These are phyloP conservation scores for Orbilia brochopaga DNA, from an alignment of 2,329 filamentous ascomycete species.

Conservation along the genomic window DNA sequence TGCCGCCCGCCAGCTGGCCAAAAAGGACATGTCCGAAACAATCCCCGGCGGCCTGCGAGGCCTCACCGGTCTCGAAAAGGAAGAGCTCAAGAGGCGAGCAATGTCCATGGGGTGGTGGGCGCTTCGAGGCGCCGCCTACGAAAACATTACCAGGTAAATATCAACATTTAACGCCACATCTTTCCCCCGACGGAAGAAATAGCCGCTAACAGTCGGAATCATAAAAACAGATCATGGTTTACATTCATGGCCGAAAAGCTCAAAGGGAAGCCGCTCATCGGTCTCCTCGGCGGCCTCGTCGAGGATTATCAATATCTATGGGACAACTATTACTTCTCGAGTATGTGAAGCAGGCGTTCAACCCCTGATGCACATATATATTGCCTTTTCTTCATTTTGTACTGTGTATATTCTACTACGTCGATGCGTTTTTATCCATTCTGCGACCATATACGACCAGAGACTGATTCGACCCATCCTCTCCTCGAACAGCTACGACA, in stretches of 20 bases:
- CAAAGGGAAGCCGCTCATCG: slow-evolving; percentile 73
- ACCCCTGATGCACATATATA: slow-evolving; percentile 8
- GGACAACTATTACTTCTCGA: slow-evolving; percentile 95
- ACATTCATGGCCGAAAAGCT: slow-evolving; percentile 75
- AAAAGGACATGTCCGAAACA: slow-evolving; percentile 68
- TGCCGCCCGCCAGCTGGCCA: slow-evolving; percentile 81
- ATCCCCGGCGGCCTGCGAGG: slow-evolving; percentile 75
- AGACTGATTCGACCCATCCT: slow-evolving; percentile 39
- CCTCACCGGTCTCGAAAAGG: slow-evolving; percentile 81
- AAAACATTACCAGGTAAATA: slow-evolving; percentile 76
- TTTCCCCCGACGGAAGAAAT: slow-evolving; percentile 51
- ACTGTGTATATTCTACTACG: not conserved
- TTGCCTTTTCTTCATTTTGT: not conserved
- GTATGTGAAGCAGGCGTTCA: slow-evolving; percentile 45
- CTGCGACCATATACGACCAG: slow-evolving; percentile 22
- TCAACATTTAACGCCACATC: not conserved
- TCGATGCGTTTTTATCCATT: slow-evolving; percentile 1
- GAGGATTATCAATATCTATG: slow-evolving; percentile 98
- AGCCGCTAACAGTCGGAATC: slow-evolving; percentile 55
- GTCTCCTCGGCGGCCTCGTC: slow-evolving; percentile 81
- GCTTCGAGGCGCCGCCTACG: slow-evolving; percentile 96
- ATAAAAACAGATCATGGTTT: slow-evolving; percentile 63
- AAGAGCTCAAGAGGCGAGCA: slow-evolving; percentile 84
- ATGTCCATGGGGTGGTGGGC: slow-evolving; percentile 95
- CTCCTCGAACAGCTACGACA: slow-evolving; percentile 36